Percentiles rank a stretch among this genome's conserved stretches.
These are phyloP conservation scores for Digitaria exilis DNA, from an alignment of 202 grass and related monocot species.

Conservation along the genomic window DNA sequence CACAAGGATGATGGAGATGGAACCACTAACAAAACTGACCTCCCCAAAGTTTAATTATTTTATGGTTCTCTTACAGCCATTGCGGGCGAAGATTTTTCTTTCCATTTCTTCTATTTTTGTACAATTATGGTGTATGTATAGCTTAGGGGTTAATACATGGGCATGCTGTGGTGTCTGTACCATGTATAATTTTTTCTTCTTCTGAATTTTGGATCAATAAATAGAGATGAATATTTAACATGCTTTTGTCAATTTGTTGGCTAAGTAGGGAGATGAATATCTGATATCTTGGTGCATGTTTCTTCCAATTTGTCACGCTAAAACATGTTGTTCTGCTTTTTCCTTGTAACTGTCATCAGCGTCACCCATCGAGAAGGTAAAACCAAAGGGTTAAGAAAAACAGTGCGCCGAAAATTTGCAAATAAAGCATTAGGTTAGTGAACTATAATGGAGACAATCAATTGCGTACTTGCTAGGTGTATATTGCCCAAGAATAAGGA, in stretches of 20 bases:
- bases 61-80: slow-evolving; percentile 13
- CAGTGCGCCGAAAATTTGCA: too few species aligned
- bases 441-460: too few species aligned
- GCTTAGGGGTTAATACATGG: slow-evolving; percentile 35
- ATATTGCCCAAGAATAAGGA: too few species aligned
- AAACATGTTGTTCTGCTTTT: background rate
- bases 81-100: background rate
- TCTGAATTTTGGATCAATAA: slow-evolving; percentile 54
- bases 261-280: background rate
- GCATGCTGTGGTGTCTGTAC: slow-evolving; percentile 8
- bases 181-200: slow-evolving; percentile 29
- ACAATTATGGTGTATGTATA: slow-evolving; percentile 42
- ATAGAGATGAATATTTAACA: slow-evolving; percentile 37
- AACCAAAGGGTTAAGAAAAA: background rate
- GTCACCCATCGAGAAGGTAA: background rate
- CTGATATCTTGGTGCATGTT: background rate
- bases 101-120: background rate
- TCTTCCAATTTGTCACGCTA: too few species aligned
- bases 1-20: slow-evolving; percentile 37
- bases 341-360: background rate
- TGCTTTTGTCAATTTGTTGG: background rate
- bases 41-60: slow-evolving; percentile 31
- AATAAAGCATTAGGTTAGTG: background rate
- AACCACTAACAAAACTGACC: slow-evolving; percentile 59
- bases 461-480: too few species aligned